Percentiles rank a stretch among this genome's conserved stretches.
These are phyloP conservation scores for Aspergillus ochraceus DNA, from an alignment of 2,329 filamentous ascomycete species.

Conservation along the genomic window DNA sequence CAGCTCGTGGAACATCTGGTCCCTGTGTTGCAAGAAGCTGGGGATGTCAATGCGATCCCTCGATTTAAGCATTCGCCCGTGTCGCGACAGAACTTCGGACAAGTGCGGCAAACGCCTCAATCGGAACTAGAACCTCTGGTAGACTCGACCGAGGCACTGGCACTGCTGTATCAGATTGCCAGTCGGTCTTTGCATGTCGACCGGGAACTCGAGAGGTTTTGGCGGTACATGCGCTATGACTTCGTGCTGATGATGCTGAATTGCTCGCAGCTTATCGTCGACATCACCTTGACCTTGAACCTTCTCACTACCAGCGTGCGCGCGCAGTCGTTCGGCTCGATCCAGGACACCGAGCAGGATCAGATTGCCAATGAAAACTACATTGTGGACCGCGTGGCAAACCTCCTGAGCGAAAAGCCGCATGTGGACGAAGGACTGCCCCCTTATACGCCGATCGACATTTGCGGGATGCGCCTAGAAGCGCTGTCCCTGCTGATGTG, in stretches of 20 bases:
- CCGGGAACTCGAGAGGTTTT: conserved; percentile 50
- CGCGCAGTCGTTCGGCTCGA: conserved; percentile 55
- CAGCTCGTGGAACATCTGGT: conserved; percentile 40
- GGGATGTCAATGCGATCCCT: conserved; percentile 58
- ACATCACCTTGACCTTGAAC: conserved; percentile 56
- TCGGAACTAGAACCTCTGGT: conserved; percentile 49
- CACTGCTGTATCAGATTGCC: conserved; percentile 55
- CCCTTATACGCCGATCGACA: conserved; percentile 39
- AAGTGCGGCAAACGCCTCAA: conserved; percentile 41
- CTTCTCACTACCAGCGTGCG: conserved; percentile 58
- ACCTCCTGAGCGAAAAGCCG: conserved; percentile 57
- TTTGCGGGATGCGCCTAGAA: conserved; percentile 45
- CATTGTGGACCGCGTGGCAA: conserved; percentile 58
- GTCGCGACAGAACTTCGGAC: conserved; percentile 40
- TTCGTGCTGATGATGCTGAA: conserved; percentile 62
- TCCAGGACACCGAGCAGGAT: conserved; percentile 41
- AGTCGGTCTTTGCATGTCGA: conserved; percentile 48
- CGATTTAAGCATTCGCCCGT: conserved; percentile 48
- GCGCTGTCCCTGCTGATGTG: conserved; percentile 45
- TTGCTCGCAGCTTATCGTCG: conserved; percentile 56
- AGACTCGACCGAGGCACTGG: conserved; percentile 55
- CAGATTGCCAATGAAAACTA: conserved; percentile 45
- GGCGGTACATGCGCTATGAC: conserved; percentile 57
- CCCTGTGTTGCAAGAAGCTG: conserved; percentile 43
- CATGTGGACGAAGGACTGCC: conserved; percentile 45